Evolutionary conservation across 257 asterid genomes (phyloP), one percentile per base, ranked within the genome.

Genomic region (Solanum chaucha): DNA sequence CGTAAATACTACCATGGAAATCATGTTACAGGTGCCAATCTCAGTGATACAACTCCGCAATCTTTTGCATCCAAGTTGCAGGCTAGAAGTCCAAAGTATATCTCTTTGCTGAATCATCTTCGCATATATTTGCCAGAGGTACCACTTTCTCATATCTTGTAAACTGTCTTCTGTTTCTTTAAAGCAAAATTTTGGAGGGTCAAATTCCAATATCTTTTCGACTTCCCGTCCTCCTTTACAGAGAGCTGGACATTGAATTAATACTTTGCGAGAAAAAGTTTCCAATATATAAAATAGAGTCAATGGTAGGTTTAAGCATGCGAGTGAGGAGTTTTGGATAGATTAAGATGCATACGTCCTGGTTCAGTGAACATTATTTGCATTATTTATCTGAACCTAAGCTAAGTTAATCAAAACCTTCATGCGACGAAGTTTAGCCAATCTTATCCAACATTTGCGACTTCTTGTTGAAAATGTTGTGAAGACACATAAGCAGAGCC

Each of bases 91-190:
- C 98, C 99, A 20, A 97, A 95, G 82, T 95, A 95, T 89, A 95
- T 94, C 83, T 97, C 99, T 41, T 90, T 95, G 94, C 98, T 97
- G 88, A 97, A 97, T 91, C 99, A 97, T 92, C 95, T 97, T 38
- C 98, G 99, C 24, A 97, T 97, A 88, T 95, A 95, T 89, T 94
- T 97, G 89, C 99, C 99, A 36, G 99, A 97, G 99, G 99, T 97
- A 93, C 44, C 44, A 15, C 20, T 30, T 81, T 2, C 85, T 46
- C 70, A 46, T 81, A 28, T 80, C 85, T 30, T 80, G 68, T 80
- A 30, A 48, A 80, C 68, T 30, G 68, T 17, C 68, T 48, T 80
- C 85, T 80, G 68, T 46, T 46, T 48, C 44, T 17, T 64, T 80
- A 9, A 28, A 80, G 85, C 36, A 48, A 73, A 26, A 30, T 48